These are phyloP conservation scores for Alloascoidea africana DNA, from an alignment of 805 yeast genomes.

Conservation along the genomic window DNA sequence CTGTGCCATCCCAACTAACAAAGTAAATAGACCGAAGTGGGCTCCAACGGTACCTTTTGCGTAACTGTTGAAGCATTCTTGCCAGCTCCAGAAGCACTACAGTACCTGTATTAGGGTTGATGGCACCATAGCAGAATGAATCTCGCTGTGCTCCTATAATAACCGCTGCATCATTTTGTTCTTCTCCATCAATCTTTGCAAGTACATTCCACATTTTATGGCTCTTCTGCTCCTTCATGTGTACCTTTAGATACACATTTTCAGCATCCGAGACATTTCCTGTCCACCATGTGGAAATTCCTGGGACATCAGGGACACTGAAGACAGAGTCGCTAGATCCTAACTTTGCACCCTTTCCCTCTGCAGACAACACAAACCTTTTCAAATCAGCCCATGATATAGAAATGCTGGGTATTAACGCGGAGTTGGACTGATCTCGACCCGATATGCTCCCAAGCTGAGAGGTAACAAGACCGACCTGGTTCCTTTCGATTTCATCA, in stretches of 20 bases:
- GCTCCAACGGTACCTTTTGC: conserved; percentile 54
- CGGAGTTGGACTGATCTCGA: conserved; percentile 12
- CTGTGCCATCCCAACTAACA: conserved; percentile 70
- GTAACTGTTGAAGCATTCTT: conserved; percentile 48
- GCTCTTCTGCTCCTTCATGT: conserved; percentile 24
- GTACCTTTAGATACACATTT: conserved; percentile 19
- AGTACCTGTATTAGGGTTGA: conserved; percentile 60
- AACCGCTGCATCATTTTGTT: conserved; percentile 58
- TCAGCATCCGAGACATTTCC: conserved; percentile 18
- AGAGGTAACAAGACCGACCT: conserved; percentile 13
- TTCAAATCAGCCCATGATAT: conserved; percentile 60
- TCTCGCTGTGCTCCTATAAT: conserved; percentile 79
- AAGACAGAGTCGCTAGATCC: conserved; percentile 21
- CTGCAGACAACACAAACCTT: conserved; percentile 21
- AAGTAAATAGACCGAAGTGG: conserved; percentile 77
- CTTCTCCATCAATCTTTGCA: conserved; percentile 67
- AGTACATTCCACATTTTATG: conserved; percentile 70
- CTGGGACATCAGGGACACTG: conserved; percentile 12
- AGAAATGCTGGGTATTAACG: conserved; percentile 59
- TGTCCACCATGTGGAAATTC: conserved; percentile 26
- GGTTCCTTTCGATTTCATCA: conserved; percentile 32
- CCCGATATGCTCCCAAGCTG: conserved; percentile 18
- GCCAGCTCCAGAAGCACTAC: conserved; percentile 57
- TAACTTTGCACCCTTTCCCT: conserved; percentile 23
- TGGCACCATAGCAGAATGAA: conserved; percentile 61